phyloP scores from a whole-genome alignment of 192 early-diverging fungal species.

The Piromyces finnis region DNA sequence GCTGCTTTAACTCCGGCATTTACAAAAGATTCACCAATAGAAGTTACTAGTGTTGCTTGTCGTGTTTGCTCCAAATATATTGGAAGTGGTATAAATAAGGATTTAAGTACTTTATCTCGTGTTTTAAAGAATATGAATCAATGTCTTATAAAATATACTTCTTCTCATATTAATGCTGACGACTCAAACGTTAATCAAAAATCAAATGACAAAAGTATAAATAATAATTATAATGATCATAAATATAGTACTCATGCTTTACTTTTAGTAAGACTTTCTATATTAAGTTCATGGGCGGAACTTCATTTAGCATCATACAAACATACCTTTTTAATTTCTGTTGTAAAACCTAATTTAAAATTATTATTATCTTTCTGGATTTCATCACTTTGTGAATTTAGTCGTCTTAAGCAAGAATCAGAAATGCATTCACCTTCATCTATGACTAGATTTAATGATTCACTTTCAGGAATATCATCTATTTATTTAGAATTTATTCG shows the following conservation, averaged over 20 bases:
- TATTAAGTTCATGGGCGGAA: constrained; percentile 65
- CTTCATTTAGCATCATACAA: constrained; percentile 44
- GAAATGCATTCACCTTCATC: not conserved
- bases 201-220: not conserved
- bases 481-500: constrained; percentile 22
- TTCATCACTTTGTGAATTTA: not conserved
- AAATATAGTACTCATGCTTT: constrained; percentile 55
- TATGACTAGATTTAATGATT: not conserved
- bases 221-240: constrained; percentile 16
- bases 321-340: constrained; percentile 34
- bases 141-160: constrained; percentile 43
- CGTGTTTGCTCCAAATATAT: constrained; percentile 67
- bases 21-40: constrained; percentile 48
- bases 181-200: constrained; percentile 17
- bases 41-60: constrained; percentile 56
- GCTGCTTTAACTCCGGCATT: constrained; percentile 82
- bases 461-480: constrained; percentile 5
- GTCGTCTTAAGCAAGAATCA: not conserved
- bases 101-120: constrained; percentile 48
- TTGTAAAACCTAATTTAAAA: constrained; percentile 31
- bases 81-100: constrained; percentile 72
- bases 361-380: constrained; percentile 1
- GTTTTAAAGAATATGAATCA: constrained; percentile 51
- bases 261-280: constrained; percentile 55
- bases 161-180: constrained; percentile 20